Evolutionary conservation across 129 eudicot species (phyloP).

Genomic region (Artemisia annua): DNA sequence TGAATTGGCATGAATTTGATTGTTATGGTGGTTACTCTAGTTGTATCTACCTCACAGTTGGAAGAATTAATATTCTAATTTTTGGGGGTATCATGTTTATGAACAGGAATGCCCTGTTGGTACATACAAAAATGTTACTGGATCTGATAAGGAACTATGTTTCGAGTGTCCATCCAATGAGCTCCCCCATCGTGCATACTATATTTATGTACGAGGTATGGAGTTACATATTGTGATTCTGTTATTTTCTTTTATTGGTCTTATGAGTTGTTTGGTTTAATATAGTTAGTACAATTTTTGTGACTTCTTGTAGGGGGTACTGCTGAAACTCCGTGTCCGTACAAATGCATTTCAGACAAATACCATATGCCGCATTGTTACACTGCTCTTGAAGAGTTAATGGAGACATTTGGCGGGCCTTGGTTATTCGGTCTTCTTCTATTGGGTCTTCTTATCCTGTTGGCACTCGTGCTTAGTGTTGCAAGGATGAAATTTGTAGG

Average conservation of each 20-base stretch:
- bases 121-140: conserved; percentile 86
- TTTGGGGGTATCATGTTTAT: conserved; percentile 11
- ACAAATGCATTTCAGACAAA: conserved; percentile 83
- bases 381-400: conserved; percentile 92
- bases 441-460: conserved; percentile 73
- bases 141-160: conserved; percentile 82
- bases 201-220: conserved; percentile 75
- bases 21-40: conserved; percentile 14
- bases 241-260: background rate
- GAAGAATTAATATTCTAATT: background rate
- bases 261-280: conserved; percentile 11
- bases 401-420: conserved; percentile 98
- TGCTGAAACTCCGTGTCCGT: conserved; percentile 88
- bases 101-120: conserved; percentile 93
- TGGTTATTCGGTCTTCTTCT: conserved; percentile 89
- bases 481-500: conserved; percentile 96
- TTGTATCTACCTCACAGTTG: conserved; percentile 9
- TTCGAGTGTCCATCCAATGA: conserved; percentile 64
- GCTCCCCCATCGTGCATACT: conserved; percentile 88
- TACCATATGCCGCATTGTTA: conserved; percentile 97
- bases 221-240: conserved; percentile 5
- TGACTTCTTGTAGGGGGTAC: conserved; percentile 65
- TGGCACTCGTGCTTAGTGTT: conserved; percentile 93
- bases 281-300: background rate
- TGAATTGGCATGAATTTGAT: conserved; percentile 22